A percentile compares a stretch with the other conserved stretches of the same genome.
Conservation (phyloP, 2,329 filamentous ascomycete genomes). For the Rhynchosporium agropyri region DNA sequence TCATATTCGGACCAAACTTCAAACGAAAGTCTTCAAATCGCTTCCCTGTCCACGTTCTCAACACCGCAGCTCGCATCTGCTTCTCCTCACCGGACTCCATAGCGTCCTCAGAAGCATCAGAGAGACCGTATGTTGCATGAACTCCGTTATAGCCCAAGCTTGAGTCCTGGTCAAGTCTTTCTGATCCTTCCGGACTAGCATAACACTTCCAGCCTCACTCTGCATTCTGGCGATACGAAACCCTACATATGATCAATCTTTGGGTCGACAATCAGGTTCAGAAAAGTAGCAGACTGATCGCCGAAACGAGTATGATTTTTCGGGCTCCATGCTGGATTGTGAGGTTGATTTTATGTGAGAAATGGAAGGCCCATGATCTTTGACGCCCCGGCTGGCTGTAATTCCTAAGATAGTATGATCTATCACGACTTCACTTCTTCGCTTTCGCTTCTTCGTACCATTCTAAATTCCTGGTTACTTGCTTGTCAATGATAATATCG, state of each 20-base stretch:
- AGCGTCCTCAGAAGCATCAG: constrained; percentile 8
- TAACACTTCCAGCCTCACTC: constrained; percentile 7
- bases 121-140: constrained; percentile 14
- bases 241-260: constrained; percentile 14
- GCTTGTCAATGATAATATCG: constrained; percentile 14
- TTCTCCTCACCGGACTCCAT: constrained; percentile 13
- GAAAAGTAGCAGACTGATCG: constrained; percentile 16
- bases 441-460: constrained; percentile 1
- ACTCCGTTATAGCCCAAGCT: constrained; percentile 14
- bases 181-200: constrained; percentile 11
- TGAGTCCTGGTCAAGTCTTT: constrained; percentile 13
- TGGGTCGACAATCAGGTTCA: constrained; percentile 14
- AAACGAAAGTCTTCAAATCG: constrained; percentile 2
- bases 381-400: neutral
- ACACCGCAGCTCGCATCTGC: constrained; percentile 7
- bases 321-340: constrained; percentile 6
- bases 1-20: constrained; percentile 13
- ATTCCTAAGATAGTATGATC: constrained; percentile 15
- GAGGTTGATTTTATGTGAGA: constrained; percentile 2
- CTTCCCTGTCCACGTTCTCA: constrained; percentile 15
- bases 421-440: constrained; percentile 2
- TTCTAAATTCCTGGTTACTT: constrained; percentile 8
- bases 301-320: constrained; percentile 16
- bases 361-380: constrained; percentile 17
- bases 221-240: constrained; percentile 16